Percentiles rank a stretch among this genome's conserved stretches.
Conservation (phyloP, 768 basidiomycete species). For the Baorangia bicolor region DNA sequence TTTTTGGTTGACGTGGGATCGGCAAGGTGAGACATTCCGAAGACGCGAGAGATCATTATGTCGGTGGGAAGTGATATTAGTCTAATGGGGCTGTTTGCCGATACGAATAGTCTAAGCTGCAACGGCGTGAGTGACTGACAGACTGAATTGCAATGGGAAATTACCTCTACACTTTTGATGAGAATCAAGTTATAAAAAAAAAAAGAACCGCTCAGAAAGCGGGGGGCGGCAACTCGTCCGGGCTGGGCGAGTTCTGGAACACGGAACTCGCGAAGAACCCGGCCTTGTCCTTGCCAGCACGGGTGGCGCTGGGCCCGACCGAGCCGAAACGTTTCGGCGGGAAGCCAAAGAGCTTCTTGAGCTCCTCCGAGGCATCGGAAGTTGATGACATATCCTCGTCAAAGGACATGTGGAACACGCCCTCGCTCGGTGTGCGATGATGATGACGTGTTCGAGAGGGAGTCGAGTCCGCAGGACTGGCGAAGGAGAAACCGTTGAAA, state of each 20-base stretch:
- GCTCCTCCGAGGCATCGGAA: constrained; percentile 40
- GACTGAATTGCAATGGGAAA: background rate
- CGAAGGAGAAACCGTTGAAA: constrained; percentile 42
- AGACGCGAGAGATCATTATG: constrained; percentile 27
- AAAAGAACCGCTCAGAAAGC: constrained; percentile 49
- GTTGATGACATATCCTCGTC: constrained; percentile 58
- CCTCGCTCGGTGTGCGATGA: constrained; percentile 65
- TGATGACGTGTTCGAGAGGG: constrained; percentile 42
- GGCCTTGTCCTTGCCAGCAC: constrained; percentile 33
- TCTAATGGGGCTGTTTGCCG: constrained; percentile 36
- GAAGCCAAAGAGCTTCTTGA: constrained; percentile 36
- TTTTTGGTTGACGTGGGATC: constrained; percentile 1
- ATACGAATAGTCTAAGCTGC: constrained; percentile 40
- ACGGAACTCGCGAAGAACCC: constrained; percentile 76
- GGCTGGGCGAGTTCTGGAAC: constrained; percentile 86
- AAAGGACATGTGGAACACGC: constrained; percentile 72
- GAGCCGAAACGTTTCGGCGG: constrained; percentile 31
- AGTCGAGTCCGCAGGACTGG: constrained; percentile 29
- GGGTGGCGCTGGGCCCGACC: constrained; percentile 25
- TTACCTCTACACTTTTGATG: constrained; percentile 42
- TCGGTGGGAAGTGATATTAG: constrained; percentile 35
- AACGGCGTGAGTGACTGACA: background rate
- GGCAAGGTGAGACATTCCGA: constrained; percentile 31
- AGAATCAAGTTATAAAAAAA: constrained; percentile 14
- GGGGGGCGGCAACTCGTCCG: constrained; percentile 75